These are phyloP conservation scores for Alternaria sp. DNA, from an alignment of 2,329 filamentous ascomycete genomes.

Conservation along the genomic window DNA sequence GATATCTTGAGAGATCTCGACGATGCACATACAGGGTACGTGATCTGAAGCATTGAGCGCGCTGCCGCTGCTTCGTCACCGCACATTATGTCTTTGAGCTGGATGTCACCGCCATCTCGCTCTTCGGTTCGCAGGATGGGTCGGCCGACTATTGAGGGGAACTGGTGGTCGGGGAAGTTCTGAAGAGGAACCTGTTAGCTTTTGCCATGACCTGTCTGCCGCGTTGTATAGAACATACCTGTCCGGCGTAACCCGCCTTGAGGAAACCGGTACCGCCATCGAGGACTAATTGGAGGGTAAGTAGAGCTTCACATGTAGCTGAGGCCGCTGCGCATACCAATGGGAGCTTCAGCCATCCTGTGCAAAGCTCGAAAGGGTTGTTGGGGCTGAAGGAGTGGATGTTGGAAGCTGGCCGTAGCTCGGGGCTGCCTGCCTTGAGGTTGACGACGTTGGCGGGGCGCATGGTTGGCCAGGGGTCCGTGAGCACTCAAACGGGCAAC, in stretches of 20 bases:
- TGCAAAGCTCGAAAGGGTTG: slow-evolving; percentile 21
- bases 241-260: slow-evolving; percentile 98
- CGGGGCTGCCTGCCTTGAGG: slow-evolving; percentile 21
- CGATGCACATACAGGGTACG: slow-evolving; percentile 73
- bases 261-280: slow-evolving; percentile 99
- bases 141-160: slow-evolving; percentile 95
- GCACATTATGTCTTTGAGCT: slow-evolving; percentile 99
- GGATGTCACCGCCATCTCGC: slow-evolving; percentile 70
- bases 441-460: slow-evolving; percentile 40
- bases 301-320: slow-evolving; percentile 21
- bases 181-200: slow-evolving; percentile 48
- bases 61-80: slow-evolving; percentile 96
- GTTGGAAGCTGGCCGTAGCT: slow-evolving; percentile 19
- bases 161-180: slow-evolving; percentile 99
- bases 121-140: slow-evolving; percentile 98
- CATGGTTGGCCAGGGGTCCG: slow-evolving; percentile 26
- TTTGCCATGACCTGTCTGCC: neutral
- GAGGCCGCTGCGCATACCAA: slow-evolving; percentile 48
- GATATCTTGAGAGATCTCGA: neutral
- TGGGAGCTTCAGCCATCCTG: slow-evolving; percentile 57
- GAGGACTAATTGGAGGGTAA: slow-evolving; percentile 71
- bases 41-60: slow-evolving; percentile 96
- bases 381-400: slow-evolving; percentile 11
- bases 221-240: slow-evolving; percentile 57
- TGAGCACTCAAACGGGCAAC: slow-evolving; percentile 27